A percentile compares a stretch with the other conserved stretches of the same genome.
Evolutionary conservation across 371 early-diverging fungal genomes (phyloP).

Genomic region (Mortierella sp.): DNA sequence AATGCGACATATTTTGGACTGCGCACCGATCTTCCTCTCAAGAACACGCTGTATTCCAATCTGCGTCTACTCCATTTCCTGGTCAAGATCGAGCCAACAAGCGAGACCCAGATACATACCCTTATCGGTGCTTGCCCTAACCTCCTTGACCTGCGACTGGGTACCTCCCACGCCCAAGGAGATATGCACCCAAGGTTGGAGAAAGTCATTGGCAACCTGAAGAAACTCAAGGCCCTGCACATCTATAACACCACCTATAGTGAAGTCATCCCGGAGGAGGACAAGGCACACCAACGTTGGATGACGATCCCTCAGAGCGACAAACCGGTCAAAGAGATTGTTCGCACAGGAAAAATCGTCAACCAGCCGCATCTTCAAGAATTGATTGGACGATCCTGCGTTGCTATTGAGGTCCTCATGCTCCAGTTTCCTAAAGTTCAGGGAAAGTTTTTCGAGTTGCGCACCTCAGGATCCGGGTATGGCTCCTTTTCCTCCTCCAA

Average conservation of each 20-base stretch:
- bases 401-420: neutral
- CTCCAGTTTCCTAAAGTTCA: neutral
- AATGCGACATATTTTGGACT: neutral
- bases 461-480: neutral
- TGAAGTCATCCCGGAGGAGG: neutral
- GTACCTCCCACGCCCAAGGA: neutral
- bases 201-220: neutral
- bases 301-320: neutral
- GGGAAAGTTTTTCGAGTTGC: neutral
- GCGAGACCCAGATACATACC: neutral
- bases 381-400: neutral
- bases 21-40: neutral
- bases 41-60: neutral
- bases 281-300: neutral
- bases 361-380: neutral
- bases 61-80: neutral
- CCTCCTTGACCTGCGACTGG: neutral
- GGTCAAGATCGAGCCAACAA: neutral
- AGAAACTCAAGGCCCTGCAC: neutral
- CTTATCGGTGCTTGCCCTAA: neutral
- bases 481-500: no score
- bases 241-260: constrained; percentile 1
- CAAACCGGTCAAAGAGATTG: neutral
- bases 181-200: neutral
- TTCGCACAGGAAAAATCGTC: neutral